Evolutionary conservation across 2,329 filamentous ascomycete species (phyloP), one percentile per base, ranked within the genome.

Genomic region (Dryadomyces sulphureus): DNA sequence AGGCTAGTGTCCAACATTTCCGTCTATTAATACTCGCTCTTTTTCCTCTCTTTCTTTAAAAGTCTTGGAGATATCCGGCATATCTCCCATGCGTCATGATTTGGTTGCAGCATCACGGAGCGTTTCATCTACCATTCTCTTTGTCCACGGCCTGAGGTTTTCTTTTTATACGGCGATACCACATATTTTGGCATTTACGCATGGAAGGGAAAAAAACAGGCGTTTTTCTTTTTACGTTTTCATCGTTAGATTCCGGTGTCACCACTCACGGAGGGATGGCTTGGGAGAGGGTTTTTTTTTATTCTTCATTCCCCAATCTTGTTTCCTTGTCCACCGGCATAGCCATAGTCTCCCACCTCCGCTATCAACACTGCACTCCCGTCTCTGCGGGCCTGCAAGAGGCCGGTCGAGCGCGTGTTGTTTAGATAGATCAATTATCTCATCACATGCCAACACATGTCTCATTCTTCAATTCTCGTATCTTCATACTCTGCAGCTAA

Each of bases 1-100:
- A 64, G 70, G 51, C 55, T 77, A 52, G 66, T 74, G 50, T 68
- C 72, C 45, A 62, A 70, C 57, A 74, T 77, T 62, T 69, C 71
- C 53, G 72, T 75, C 54, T 77, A 75, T 62, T 78, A 68, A 8
- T 7, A 4, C n/a, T n/a, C n/a, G n/a, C n/a, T n/a, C n/a, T n/a
- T n/a, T n/a, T n/a, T n/a, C n/a, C n/a, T n/a, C n/a, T n/a, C n/a
- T n/a, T n/a, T n/a, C n/a, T n/a, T n/a, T n/a, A n/a, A n/a, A n/a
- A n/a, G n/a, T n/a, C n/a, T n/a, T n/a, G n/a, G n/a, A 12, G 7
- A 16, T 16, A 35, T 38, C 35, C 27, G 22, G 35, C 43, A 30
- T 21, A 16, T 20, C 24, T 20, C 5, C 35, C 25, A 45, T 14
- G 44, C 21, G 44, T 40, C 38, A 45, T 16, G 44, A 45, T 24